Evolutionary conservation across 192 early-diverging fungal genomes (phyloP).

Genomic region (Geranomyces variabilis): DNA sequence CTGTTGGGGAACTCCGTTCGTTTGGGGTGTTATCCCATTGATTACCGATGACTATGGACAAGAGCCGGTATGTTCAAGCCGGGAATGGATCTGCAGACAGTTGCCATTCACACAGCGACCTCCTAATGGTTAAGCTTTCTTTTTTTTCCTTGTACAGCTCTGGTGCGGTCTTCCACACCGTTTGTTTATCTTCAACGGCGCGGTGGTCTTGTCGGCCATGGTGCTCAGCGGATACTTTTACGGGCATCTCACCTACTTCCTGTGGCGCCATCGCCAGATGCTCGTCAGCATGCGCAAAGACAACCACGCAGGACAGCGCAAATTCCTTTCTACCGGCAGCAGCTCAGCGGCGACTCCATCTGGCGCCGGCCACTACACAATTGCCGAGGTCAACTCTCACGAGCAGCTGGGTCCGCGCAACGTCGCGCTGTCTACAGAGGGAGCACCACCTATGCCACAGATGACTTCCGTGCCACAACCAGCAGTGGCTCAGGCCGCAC

Average conservation of each 20-base stretch:
- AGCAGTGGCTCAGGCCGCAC: too few relatives aligned
- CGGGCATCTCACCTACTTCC: constrained; percentile 15
- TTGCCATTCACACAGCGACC: too few relatives aligned
- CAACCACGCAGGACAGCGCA: too few relatives aligned
- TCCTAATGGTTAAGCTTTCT: too few relatives aligned
- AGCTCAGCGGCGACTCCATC: too few relatives aligned
- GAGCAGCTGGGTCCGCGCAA: not conserved
- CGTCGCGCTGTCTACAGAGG: not conserved
- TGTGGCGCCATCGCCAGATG: constrained; percentile 8
- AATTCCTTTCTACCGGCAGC: too few relatives aligned
- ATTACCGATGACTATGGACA: constrained; percentile 23
- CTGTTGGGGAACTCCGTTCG: constrained; percentile 14
- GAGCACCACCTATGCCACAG: too few relatives aligned
- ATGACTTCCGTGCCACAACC: too few relatives aligned
- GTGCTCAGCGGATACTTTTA: not conserved
- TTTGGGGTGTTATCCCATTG: constrained; percentile 15
- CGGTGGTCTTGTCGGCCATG: constrained; percentile 6
- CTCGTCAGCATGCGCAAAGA: not conserved
- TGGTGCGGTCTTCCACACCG: constrained; percentile 27
- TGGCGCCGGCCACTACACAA: too few relatives aligned
- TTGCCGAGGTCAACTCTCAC: not conserved
- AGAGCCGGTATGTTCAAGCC: constrained; percentile 12
- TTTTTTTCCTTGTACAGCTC: not conserved
- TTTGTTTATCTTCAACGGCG: constrained; percentile 22
- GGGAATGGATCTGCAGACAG: not conserved